These are phyloP conservation scores for Oxyria digyna DNA, from an alignment of 148 eudicot species.

Conservation along the genomic window DNA sequence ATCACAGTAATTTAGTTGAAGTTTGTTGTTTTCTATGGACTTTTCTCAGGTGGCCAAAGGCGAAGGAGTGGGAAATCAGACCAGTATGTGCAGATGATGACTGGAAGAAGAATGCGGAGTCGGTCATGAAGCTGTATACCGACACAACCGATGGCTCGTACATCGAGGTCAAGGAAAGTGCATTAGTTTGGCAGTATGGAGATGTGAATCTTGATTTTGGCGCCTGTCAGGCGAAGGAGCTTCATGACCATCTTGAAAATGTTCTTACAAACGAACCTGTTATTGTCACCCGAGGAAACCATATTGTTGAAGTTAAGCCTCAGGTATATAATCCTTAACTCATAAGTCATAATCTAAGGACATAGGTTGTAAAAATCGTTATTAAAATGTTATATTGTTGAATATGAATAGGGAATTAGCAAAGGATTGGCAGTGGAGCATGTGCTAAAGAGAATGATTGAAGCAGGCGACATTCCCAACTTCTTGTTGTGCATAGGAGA, in stretches of 20 bases:
- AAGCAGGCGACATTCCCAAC: slow-evolving; percentile 28
- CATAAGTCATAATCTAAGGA: no score
- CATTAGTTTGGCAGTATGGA: slow-evolving; percentile 65
- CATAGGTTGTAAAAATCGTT: no score
- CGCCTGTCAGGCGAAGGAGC: slow-evolving; percentile 57
- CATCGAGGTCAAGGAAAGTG: slow-evolving; percentile 60
- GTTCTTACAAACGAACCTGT: slow-evolving; percentile 74
- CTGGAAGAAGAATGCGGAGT: slow-evolving; percentile 55
- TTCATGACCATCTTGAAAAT: slow-evolving; percentile 55
- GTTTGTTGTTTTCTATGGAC: not conserved
- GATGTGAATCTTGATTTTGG: slow-evolving; percentile 61
- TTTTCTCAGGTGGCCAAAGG: slow-evolving; percentile 42
- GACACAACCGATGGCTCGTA: slow-evolving; percentile 67
- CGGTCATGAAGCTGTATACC: slow-evolving; percentile 46
- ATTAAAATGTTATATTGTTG: no score
- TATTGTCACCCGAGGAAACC: slow-evolving; percentile 46
- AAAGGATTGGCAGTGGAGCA: slow-evolving; percentile 47
- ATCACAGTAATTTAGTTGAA: not conserved
- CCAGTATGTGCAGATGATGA: slow-evolving; percentile 24
- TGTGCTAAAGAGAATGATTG: slow-evolving; percentile 27
- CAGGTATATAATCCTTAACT: slow-evolving; percentile 32
- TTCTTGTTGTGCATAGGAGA: slow-evolving; percentile 61
- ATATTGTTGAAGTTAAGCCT: slow-evolving; percentile 73
- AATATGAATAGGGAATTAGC: slow-evolving; percentile 39
- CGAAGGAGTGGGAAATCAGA: slow-evolving; percentile 43